phyloP scores from a whole-genome alignment of 1,284 basidiomycete genomes.

The Sanguinoderma infundibulare region DNA sequence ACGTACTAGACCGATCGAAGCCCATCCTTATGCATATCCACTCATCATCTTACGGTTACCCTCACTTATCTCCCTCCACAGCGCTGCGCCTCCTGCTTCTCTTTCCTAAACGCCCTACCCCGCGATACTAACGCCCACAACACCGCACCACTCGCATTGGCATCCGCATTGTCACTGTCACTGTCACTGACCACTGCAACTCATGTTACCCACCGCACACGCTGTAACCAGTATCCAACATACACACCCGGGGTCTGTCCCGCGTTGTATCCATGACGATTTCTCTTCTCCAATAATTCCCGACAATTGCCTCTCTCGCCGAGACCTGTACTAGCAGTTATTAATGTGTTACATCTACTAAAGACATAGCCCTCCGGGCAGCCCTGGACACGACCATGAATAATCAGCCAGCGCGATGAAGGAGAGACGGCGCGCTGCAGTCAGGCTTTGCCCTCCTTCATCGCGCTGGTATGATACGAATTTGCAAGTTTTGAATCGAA shows the following conservation, averaged over 20 bases:
- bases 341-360: not conserved
- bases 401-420: too few relatives aligned
- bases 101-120: not conserved
- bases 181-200: not conserved
- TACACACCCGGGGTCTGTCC: not conserved
- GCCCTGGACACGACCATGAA: too few relatives aligned
- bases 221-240: constrained; percentile 9
- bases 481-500: too few relatives aligned
- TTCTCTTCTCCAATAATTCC: not conserved
- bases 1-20: not conserved
- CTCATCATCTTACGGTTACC: constrained; percentile 3
- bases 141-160: not conserved
- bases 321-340: constrained; percentile 4
- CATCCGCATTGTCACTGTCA: constrained; percentile 1
- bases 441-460: too few relatives aligned
- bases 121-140: not conserved
- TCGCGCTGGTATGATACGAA: too few relatives aligned
- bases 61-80: not conserved
- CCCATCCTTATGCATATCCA: constrained; percentile 6
- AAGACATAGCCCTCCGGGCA: too few relatives aligned
- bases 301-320: not conserved
- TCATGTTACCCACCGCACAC: constrained; percentile 1
- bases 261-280: constrained; percentile 8
- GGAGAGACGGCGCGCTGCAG: too few relatives aligned
- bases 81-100: not conserved